phyloP scores from a whole-genome alignment of 345 rosid species.

The Brassica rapa region DNA sequence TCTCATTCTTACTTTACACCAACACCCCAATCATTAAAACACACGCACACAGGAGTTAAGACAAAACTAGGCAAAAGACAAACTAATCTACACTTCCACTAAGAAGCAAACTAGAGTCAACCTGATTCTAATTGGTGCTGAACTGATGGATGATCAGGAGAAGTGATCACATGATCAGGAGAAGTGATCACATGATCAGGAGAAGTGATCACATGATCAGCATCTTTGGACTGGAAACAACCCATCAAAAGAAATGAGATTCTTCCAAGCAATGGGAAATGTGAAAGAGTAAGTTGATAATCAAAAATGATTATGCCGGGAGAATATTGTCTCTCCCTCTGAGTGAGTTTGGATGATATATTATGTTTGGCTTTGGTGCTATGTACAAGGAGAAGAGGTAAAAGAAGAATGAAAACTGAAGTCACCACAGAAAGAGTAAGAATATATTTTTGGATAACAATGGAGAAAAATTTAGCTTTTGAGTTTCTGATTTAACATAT shows the following conservation, averaged over 20 bases:
- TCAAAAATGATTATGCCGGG: conserved; percentile 3
- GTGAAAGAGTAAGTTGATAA: neutral
- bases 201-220: conserved; percentile 29
- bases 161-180: conserved; percentile 37
- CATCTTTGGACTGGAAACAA: conserved; percentile 71
- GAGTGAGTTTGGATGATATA: conserved; percentile 13
- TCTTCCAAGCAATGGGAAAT: neutral
- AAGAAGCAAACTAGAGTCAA: neutral
- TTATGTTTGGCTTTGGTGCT: neutral
- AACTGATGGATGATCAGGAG: conserved; percentile 57
- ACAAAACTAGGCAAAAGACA: neutral
- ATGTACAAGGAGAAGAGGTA: neutral
- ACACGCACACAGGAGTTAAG: neutral
- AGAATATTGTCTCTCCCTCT: neutral
- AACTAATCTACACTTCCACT: neutral
- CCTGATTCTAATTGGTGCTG: conserved; percentile 49
- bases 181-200: no score
- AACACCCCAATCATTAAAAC: conserved; percentile 2
- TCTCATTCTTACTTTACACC: neutral
- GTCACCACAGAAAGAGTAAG: neutral
- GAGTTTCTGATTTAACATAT: neutral
- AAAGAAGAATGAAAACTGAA: neutral
- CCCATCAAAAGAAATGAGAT: conserved; percentile 47
- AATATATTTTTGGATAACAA: neutral
- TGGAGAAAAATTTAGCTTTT: neutral